Conservation (phyloP, 1,284 basidiomycete species). For the Austroboletus rostrupii region DNA sequence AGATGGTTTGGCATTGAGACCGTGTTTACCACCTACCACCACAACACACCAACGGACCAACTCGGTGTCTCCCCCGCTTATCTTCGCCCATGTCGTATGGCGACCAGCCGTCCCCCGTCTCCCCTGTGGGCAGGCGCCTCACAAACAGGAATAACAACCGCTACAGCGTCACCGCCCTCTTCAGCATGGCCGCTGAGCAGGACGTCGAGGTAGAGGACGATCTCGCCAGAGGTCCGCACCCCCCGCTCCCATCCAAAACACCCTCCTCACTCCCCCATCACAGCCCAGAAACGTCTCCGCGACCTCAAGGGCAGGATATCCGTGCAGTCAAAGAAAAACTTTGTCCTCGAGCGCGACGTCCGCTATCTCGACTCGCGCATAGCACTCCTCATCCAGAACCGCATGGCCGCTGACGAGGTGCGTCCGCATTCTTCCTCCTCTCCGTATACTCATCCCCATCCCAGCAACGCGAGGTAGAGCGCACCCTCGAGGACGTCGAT, state of each 20-base stretch:
- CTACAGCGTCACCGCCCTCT: conserved; percentile 93
- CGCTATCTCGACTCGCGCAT: conserved; percentile 98
- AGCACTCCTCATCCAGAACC: conserved; percentile 95
- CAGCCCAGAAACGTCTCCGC: conserved; percentile 92
- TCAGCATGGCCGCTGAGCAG: conserved; percentile 97
- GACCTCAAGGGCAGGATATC: conserved; percentile 98
- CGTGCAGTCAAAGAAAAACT: conserved; percentile 98
- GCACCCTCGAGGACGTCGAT: conserved; percentile 93
- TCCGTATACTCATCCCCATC: conserved; percentile 11
- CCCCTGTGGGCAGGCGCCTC: conserved; percentile 65
- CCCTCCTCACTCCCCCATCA: not conserved
- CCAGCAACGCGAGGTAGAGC: conserved; percentile 89
- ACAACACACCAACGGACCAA: not conserved
- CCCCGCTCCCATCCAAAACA: not conserved
- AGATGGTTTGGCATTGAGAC: conserved; percentile 74
- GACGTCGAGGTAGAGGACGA: conserved; percentile 99
- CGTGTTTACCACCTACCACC: not conserved
- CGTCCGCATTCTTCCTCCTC: conserved; percentile 26
- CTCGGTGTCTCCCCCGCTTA: not conserved
- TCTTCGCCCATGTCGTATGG: conserved; percentile 54
- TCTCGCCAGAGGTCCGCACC: conserved; percentile 80
- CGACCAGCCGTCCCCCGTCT: conserved; percentile 62
- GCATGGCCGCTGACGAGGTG: conserved; percentile 95
- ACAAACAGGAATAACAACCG: conserved; percentile 94
- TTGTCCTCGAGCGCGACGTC: conserved; percentile 96